These are phyloP conservation scores for Laguncularia racemosa DNA, from an alignment of 345 rosid genomes.

Conservation along the genomic window DNA sequence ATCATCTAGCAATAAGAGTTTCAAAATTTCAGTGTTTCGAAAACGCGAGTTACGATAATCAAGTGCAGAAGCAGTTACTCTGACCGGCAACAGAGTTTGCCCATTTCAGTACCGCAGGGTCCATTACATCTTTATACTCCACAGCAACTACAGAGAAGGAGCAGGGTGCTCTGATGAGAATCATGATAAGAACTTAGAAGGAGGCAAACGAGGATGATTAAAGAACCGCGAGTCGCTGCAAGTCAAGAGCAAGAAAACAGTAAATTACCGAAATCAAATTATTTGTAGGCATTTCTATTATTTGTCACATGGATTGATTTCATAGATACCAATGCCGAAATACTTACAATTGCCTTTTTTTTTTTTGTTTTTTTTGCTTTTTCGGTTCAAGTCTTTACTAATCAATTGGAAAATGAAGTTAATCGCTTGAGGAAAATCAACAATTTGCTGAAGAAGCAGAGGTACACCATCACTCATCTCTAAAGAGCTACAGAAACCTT, in stretches of 20 bases:
- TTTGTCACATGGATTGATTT: neutral
- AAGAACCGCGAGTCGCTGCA: conserved; percentile 31
- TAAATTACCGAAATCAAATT: neutral
- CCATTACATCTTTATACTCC: neutral
- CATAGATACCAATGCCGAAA: neutral
- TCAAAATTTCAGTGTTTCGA: conserved; percentile 2
- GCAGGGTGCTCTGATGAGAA: conserved; percentile 4
- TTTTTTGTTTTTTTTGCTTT: neutral
- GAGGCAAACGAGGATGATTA: conserved; percentile 14
- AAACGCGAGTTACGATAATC: neutral
- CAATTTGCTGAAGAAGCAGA: conserved; percentile 11
- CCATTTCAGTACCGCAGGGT: neutral
- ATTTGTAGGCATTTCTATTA: neutral
- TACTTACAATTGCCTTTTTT: too few relatives aligned
- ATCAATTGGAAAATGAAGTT: conserved; percentile 14
- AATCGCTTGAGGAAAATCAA: conserved; percentile 7
- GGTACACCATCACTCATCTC: neutral
- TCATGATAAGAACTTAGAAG: conserved; percentile 8
- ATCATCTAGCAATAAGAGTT: too few relatives aligned
- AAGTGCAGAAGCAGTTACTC: neutral
- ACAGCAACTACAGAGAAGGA: conserved; percentile 6
- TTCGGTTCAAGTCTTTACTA: conserved; percentile 13
- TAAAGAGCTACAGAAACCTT: too few relatives aligned
- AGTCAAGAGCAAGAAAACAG: conserved; percentile 30
- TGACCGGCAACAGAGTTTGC: neutral